Percentiles rank a stretch among this genome's conserved stretches.
Evolutionary conservation across 2,329 filamentous ascomycete genomes (phyloP).

Genomic region (Pseudonectria foliicola): DNA sequence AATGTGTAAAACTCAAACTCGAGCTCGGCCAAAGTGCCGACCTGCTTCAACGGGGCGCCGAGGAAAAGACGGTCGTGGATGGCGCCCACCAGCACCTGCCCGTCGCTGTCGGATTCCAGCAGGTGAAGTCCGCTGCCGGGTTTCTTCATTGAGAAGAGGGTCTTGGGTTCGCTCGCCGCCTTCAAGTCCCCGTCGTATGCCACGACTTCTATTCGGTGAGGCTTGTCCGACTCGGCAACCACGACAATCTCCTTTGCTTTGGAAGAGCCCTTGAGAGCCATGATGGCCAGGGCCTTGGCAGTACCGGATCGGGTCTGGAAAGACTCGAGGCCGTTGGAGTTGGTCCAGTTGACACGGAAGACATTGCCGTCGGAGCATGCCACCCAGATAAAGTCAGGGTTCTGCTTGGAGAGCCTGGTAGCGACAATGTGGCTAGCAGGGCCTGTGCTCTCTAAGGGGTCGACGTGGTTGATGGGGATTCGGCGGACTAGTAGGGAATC

Average conservation of each 20-base stretch:
- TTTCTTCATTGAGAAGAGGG: slow-evolving; percentile 31
- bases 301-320: slow-evolving; percentile 37
- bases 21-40: slow-evolving; percentile 19
- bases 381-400: slow-evolving; percentile 49
- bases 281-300: slow-evolving; percentile 39
- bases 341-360: slow-evolving; percentile 53
- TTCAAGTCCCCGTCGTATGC: slow-evolving; percentile 36
- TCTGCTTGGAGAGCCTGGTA: slow-evolving; percentile 31
- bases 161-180: slow-evolving; percentile 24
- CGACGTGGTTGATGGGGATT: slow-evolving; percentile 44
- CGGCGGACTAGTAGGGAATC: slow-evolving; percentile 75
- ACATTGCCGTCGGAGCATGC: slow-evolving; percentile 51
- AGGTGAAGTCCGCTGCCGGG: slow-evolving; percentile 29
- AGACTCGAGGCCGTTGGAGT: slow-evolving; percentile 31
- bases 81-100: slow-evolving; percentile 46
- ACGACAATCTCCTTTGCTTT: slow-evolving; percentile 38
- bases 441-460: slow-evolving; percentile 18
- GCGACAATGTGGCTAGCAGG: slow-evolving; percentile 32
- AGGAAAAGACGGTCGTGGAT: slow-evolving; percentile 32
- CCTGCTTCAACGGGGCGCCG: slow-evolving; percentile 18
- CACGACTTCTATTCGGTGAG: slow-evolving; percentile 31
- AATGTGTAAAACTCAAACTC: slow-evolving; percentile 52
- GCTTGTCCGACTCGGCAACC: slow-evolving; percentile 36
- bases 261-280: slow-evolving; percentile 30
- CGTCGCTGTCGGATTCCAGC: slow-evolving; percentile 45